Evolutionary conservation across 179 eudicot species (phyloP).

Genomic region (Beta lomatogona): DNA sequence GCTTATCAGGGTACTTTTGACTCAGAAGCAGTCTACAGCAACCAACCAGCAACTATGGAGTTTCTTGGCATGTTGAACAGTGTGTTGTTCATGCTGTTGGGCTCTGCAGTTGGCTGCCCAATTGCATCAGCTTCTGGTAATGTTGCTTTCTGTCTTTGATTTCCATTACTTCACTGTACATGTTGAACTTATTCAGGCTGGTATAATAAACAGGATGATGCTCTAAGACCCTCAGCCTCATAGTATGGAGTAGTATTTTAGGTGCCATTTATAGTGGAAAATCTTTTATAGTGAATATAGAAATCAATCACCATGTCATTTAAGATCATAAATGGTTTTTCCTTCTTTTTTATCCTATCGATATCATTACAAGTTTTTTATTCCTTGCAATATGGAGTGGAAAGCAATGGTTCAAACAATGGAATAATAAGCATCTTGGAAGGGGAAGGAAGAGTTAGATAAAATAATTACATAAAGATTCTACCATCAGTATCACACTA

Average conservation of each 20-base stretch:
- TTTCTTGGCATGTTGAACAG: slow-evolving; percentile 50
- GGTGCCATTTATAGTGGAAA: background rate
- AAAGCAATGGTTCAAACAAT: background rate
- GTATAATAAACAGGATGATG: background rate
- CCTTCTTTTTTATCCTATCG: no score
- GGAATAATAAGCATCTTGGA: background rate
- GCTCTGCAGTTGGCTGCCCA: slow-evolving; percentile 76
- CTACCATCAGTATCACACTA: background rate
- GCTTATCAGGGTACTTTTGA: slow-evolving; percentile 67
- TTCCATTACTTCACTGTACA: background rate
- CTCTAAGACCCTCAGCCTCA: background rate
- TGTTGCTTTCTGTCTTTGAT: slow-evolving; percentile 12
- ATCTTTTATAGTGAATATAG: background rate
- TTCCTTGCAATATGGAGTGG: background rate
- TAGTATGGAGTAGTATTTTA: background rate
- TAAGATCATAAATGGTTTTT: no score
- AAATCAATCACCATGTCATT: background rate
- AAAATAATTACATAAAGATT: background rate
- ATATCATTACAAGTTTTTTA: background rate
- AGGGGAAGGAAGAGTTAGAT: no score
- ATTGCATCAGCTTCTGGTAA: slow-evolving; percentile 96
- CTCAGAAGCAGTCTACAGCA: slow-evolving; percentile 45
- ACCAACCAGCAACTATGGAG: slow-evolving; percentile 47
- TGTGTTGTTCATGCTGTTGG: slow-evolving; percentile 65
- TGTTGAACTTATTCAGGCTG: background rate